Conservation (phyloP, 768 basidiomycete genomes). For the Crepidotus variabilis region DNA sequence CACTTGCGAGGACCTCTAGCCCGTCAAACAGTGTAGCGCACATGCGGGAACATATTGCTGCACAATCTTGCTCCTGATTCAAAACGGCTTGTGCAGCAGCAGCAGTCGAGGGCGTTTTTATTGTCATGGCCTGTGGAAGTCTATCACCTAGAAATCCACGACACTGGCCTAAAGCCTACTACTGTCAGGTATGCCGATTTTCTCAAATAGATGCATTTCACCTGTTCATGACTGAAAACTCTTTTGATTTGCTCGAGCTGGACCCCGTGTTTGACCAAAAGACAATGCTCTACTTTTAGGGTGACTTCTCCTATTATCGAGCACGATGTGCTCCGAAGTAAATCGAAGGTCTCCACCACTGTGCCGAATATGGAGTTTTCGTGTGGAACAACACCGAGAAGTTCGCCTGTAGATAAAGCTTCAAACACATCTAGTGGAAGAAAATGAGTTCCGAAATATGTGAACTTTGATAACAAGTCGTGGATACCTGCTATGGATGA, state of each 20-base stretch:
- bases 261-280: conserved; percentile 60
- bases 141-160: conserved; percentile 50
- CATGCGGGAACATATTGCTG: conserved; percentile 72
- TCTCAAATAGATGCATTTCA: conserved; percentile 20
- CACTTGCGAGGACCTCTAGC: conserved; percentile 56
- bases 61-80: conserved; percentile 42
- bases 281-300: conserved; percentile 63
- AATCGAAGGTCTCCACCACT: conserved; percentile 73
- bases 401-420: conserved; percentile 39
- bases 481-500: conserved; percentile 31
- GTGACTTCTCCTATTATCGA: conserved; percentile 60
- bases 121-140: conserved; percentile 47
- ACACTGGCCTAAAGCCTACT: conserved; percentile 78
- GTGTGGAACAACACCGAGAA: conserved; percentile 70
- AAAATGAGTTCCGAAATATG: background rate
- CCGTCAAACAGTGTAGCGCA: conserved; percentile 57
- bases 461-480: background rate
- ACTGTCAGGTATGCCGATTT: background rate
- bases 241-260: conserved; percentile 48
- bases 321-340: conserved; percentile 44
- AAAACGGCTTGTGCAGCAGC: conserved; percentile 55
- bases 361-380: conserved; percentile 76
- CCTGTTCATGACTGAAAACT: conserved; percentile 81
- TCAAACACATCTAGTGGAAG: conserved; percentile 52
- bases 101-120: conserved; percentile 71